Evolutionary conservation across 192 early-diverging fungal species (phyloP).

Genomic region (Coemansia sp.): DNA sequence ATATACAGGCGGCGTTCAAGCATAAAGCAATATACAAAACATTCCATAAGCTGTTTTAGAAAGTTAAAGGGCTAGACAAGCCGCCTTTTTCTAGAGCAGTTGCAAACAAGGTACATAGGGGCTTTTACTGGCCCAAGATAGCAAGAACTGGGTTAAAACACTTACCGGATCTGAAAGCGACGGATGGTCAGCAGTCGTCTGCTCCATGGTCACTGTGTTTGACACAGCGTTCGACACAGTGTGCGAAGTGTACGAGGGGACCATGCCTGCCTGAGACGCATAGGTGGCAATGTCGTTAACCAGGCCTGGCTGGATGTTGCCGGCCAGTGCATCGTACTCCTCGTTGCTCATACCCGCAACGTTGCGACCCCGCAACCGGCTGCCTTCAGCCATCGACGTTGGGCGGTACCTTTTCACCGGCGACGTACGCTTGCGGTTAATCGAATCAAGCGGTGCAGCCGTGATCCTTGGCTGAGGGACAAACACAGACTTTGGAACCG

Average conservation of each 20-base stretch:
- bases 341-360: constrained; percentile 27
- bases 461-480: neutral
- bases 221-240: neutral
- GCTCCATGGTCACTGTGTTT: neutral
- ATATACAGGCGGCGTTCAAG: neutral
- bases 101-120: neutral
- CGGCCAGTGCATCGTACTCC: constrained; percentile 37
- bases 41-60: neutral
- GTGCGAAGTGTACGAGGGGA: constrained; percentile 8
- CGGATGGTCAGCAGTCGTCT: constrained; percentile 11
- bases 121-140: neutral
- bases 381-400: constrained; percentile 30
- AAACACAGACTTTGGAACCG: neutral
- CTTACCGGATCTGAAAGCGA: constrained; percentile 35
- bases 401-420: constrained; percentile 1
- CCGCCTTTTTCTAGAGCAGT: neutral
- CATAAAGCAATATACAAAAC: neutral
- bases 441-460: constrained; percentile 12
- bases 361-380: constrained; percentile 26
- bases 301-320: constrained; percentile 19
- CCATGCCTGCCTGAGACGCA: constrained; percentile 19
- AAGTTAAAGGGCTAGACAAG: neutral
- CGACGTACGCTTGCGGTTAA: constrained; percentile 20
- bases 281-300: constrained; percentile 20
- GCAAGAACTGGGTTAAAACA: neutral